Conservation (phyloP, 371 early-diverging fungal species). For the Rhizomucor miehei region DNA sequence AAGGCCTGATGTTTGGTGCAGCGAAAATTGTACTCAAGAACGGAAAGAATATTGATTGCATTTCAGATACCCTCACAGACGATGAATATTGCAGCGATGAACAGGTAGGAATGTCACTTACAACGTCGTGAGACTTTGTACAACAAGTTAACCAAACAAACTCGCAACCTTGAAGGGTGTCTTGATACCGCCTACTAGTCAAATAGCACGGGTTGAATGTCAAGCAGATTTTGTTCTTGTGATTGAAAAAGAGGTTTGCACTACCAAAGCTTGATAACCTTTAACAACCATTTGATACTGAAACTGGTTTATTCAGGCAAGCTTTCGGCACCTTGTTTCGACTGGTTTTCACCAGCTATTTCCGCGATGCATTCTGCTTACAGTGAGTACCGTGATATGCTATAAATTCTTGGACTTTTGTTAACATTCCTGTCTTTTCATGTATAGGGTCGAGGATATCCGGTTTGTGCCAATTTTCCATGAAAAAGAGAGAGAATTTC, state of each 20-base stretch:
- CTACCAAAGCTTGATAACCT: too few species aligned
- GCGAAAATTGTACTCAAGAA: slow-evolving; percentile 32
- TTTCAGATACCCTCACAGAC: slow-evolving; percentile 2
- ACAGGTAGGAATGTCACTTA: slow-evolving; percentile 29
- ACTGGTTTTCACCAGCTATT: slow-evolving; percentile 22
- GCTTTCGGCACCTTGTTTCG: slow-evolving; percentile 41
- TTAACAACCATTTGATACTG: too few species aligned
- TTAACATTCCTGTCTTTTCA: background rate
- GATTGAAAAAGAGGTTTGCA: slow-evolving; percentile 50
- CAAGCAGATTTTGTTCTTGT: slow-evolving; percentile 34
- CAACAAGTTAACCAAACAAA: too few species aligned
- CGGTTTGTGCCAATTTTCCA: slow-evolving; percentile 8
- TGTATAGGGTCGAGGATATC: slow-evolving; percentile 43
- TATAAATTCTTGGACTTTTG: background rate
- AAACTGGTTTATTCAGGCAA: too few species aligned
- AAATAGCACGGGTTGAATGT: slow-evolving; percentile 28
- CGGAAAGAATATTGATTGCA: slow-evolving; percentile 29
- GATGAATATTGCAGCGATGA: slow-evolving; percentile 18
- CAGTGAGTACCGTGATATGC: slow-evolving; percentile 19
- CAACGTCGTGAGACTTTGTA: too few species aligned
- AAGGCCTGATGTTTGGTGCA: slow-evolving; percentile 41
- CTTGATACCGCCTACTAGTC: slow-evolving; percentile 36
- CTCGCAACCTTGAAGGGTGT: slow-evolving; percentile 25
- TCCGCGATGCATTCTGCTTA: slow-evolving; percentile 31
- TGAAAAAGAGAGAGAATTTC: background rate